phyloP scores from a whole-genome alignment of 805 yeast genomes.

The Kregervanrija pseudodelftensis region DNA sequence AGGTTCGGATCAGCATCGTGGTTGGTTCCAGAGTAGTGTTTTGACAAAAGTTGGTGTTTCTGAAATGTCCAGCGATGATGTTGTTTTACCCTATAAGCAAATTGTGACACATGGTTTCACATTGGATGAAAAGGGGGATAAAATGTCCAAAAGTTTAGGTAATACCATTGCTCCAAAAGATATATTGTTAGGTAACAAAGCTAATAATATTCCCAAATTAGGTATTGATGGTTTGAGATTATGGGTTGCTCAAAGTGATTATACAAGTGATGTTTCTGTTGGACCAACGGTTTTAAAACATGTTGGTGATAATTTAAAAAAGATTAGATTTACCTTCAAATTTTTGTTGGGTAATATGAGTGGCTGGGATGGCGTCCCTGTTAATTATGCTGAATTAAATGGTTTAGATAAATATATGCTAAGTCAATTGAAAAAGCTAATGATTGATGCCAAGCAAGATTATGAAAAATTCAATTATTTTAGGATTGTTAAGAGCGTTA shows the following conservation, averaged over 20 bases:
- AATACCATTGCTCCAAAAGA: constrained; percentile 67
- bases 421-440: constrained; percentile 43
- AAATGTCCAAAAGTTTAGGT: constrained; percentile 93
- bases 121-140: constrained; percentile 74
- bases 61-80: constrained; percentile 16
- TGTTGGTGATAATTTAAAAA: constrained; percentile 74
- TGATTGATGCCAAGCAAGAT: constrained; percentile 31
- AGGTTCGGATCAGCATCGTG: constrained; percentile 98
- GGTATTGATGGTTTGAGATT: constrained; percentile 90
- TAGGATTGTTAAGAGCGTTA: constrained; percentile 58
- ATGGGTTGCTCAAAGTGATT: constrained; percentile 87
- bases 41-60: constrained; percentile 60
- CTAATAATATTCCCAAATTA: constrained; percentile 47
- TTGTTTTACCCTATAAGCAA: constrained; percentile 53
- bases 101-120: constrained; percentile 93
- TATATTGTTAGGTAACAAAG: constrained; percentile 54
- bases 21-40: constrained; percentile 96
- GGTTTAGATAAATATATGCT: constrained; percentile 58
- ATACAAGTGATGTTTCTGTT: constrained; percentile 69
- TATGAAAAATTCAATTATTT: constrained; percentile 62
- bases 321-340: constrained; percentile 72
- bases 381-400: constrained; percentile 34
- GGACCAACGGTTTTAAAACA: constrained; percentile 67
- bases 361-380: constrained; percentile 23
- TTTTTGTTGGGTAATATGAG: constrained; percentile 75